Evolutionary conservation across 495 filamentous ascomycete species (phyloP).

Genomic region (Trichoderma virens): DNA sequence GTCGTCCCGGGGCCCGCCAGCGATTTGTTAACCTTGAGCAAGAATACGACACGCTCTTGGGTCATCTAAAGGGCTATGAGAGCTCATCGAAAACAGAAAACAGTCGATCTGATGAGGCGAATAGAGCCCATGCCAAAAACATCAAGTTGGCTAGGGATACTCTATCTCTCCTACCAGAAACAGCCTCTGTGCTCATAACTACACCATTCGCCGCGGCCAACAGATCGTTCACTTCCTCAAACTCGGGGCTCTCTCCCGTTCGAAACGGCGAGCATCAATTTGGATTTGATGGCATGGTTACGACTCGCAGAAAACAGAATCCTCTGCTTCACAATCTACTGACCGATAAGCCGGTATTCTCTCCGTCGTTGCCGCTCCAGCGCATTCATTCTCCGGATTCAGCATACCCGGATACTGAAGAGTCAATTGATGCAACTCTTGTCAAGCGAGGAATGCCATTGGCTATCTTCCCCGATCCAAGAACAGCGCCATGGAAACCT

Average conservation of each 20-base stretch:
- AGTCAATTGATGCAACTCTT: slow-evolving; percentile 52
- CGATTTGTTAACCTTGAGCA: slow-evolving; percentile 95
- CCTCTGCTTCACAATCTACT: slow-evolving; percentile 94
- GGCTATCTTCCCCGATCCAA: slow-evolving; percentile 68
- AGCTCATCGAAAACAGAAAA: neutral
- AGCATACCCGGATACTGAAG: neutral
- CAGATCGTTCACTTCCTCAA: neutral
- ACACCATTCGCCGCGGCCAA: slow-evolving; percentile 76
- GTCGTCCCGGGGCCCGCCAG: slow-evolving; percentile 60
- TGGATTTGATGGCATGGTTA: slow-evolving; percentile 54
- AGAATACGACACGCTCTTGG: slow-evolving; percentile 62
- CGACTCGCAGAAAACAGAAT: slow-evolving; percentile 72
- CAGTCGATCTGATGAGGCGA: neutral
- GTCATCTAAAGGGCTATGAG: slow-evolving; percentile 40
- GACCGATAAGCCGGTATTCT: slow-evolving; percentile 87
- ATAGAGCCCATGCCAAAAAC: slow-evolving; percentile 54
- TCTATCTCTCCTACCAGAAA: slow-evolving; percentile 71
- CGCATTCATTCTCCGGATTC: slow-evolving; percentile 33
- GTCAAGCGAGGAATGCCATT: slow-evolving; percentile 87
- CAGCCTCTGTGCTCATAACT: slow-evolving; percentile 80
- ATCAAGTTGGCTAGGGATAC: slow-evolving; percentile 58
- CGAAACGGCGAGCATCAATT: slow-evolving; percentile 36
- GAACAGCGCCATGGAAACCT: slow-evolving; percentile 54
- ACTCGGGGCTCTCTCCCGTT: slow-evolving; percentile 8
- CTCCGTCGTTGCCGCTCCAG: slow-evolving; percentile 74